These are phyloP conservation scores for Diaporthe amygdali DNA, from an alignment of 2,329 filamentous ascomycete species.

Conservation along the genomic window DNA sequence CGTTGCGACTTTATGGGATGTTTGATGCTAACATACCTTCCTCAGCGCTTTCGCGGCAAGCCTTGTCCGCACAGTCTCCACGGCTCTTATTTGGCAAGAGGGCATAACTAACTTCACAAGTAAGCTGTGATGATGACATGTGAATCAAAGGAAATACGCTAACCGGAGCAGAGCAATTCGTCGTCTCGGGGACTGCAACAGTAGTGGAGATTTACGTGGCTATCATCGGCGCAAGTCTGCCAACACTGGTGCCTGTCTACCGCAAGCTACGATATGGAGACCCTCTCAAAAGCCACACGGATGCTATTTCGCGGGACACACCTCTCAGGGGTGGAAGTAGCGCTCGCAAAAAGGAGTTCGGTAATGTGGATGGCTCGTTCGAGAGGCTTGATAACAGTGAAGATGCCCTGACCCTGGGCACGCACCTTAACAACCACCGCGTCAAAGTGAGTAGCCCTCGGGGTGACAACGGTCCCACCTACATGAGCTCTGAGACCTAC, in stretches of 20 bases:
- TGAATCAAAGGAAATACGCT: not conserved
- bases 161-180: not conserved
- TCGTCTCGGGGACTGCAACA: not conserved
- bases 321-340: not conserved
- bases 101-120: not conserved
- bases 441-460: too few species aligned
- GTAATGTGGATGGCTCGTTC: not conserved
- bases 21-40: not conserved
- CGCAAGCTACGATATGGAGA: slow-evolving; percentile 26
- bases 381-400: not conserved
- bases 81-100: not conserved
- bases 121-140: not conserved
- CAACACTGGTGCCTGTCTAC: slow-evolving; percentile 27
- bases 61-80: not conserved
- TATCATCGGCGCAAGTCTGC: slow-evolving; percentile 29
- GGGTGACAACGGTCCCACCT: too few species aligned
- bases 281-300: not conserved
- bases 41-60: not conserved
- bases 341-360: not conserved
- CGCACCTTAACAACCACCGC: too few species aligned
- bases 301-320: not conserved
- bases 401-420: too few species aligned
- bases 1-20: not conserved
- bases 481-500: too few species aligned
- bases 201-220: slow-evolving; percentile 28